Conservation (phyloP, 2,329 filamentous ascomycete species). For the Pseudohalonectria lignicola region DNA sequence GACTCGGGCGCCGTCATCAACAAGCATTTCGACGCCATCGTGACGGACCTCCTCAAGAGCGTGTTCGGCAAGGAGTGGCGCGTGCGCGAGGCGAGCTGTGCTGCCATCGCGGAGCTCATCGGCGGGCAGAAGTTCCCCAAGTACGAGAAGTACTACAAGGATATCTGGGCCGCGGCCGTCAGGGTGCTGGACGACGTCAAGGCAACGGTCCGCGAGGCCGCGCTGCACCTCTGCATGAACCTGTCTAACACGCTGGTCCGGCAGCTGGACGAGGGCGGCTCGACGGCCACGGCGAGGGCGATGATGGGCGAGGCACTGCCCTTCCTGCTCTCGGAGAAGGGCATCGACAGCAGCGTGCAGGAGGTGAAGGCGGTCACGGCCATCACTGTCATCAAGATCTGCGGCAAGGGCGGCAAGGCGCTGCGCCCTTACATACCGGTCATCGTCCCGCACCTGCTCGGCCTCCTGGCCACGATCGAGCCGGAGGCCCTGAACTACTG, state of each 20-base stretch:
- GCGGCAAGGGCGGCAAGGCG: constrained; percentile 75
- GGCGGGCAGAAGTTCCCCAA: constrained; percentile 65
- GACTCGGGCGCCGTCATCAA: constrained; percentile 70
- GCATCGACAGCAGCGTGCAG: constrained; percentile 77
- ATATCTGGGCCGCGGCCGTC: constrained; percentile 78
- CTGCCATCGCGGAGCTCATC: constrained; percentile 78
- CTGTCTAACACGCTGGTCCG: constrained; percentile 79
- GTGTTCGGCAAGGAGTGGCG: constrained; percentile 90
- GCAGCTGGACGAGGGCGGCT: constrained; percentile 69
- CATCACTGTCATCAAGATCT: constrained; percentile 75
- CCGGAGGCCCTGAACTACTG: constrained; percentile 85
- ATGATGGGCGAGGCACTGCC: constrained; percentile 84
- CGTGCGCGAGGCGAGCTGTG: constrained; percentile 82
- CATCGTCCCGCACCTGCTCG: constrained; percentile 71
- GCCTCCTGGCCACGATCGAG: constrained; percentile 77
- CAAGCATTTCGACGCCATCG: constrained; percentile 75
- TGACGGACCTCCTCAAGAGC: constrained; percentile 75
- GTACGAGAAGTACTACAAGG: constrained; percentile 75
- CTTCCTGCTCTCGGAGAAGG: constrained; percentile 80
- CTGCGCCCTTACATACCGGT: constrained; percentile 72
- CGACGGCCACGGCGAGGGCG: constrained; percentile 56
- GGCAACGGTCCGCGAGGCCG: constrained; percentile 71
- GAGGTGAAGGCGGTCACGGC: constrained; percentile 80
- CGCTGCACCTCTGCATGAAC: constrained; percentile 69
- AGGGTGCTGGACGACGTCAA: constrained; percentile 97